Evolutionary conservation across 2,329 filamentous ascomycete genomes (phyloP), one percentile per base, ranked within the genome.

Genomic region (Dendrostoma leiphaemia): DNA sequence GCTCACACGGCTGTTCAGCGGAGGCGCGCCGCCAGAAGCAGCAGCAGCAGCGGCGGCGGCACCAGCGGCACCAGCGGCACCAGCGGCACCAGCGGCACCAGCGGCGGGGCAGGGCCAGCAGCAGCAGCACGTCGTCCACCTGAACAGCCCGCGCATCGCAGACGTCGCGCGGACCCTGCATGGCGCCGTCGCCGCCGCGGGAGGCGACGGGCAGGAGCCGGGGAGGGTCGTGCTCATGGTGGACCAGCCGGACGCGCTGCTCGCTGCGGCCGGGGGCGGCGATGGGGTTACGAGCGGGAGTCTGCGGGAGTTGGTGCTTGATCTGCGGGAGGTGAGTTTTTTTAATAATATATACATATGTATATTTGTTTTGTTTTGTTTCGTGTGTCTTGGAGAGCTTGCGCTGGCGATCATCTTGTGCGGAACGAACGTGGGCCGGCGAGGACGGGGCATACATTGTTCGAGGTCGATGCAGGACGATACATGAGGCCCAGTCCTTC

Each of bases 211-310:
- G n/a, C n/a, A n/a, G n/a, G n/a, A n/a, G n/a, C n/a, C n/a, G 19
- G 32, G 29, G 23, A 56, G 53, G 61, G 71, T 80, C 1, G 65
- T 89, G n/a, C 69, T 91, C 53, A 69, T 91, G 17, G 61, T 89
- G 23, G 88, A 90, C 63, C 82, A 85, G 63, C 73, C 83, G 12
- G 88, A 90, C 64, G 68, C 85, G 19, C 68, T 89, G 26, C 74
- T 90, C 31, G 86, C 87, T 6, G 75, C 82, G 28, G 77, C 77
- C 15, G 43, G 34, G 5, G 77, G 76, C 5, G 79, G 75, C 1
- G 73, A 76, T 31, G 68, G 68, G 3, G 64, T 74, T 43, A 68
- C 72, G 32, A 73, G 71, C 32, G 71, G 74, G 28, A 72, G 72
- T n/a, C 63, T 89, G 58, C 74, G 74, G 49, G 77, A 83, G 40